A percentile compares a stretch with the other conserved stretches of the same genome.
Conservation (phyloP, 2,329 filamentous ascomycete genomes). For the Nothophaeocryptopus gaeumannii region DNA sequence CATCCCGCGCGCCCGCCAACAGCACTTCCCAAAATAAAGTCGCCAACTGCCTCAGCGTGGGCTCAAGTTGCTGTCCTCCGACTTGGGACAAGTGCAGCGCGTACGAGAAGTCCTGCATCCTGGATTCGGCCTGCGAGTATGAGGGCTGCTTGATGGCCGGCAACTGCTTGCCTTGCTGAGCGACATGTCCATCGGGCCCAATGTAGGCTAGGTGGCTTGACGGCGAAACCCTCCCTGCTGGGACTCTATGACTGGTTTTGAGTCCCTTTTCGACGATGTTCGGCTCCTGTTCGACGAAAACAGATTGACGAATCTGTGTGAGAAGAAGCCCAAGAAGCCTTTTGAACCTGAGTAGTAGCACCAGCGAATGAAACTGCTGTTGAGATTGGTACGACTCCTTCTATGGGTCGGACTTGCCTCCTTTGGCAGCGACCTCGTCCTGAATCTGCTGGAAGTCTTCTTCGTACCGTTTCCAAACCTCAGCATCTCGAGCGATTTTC, state of each 20-base stretch:
- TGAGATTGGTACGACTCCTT: too few relatives aligned
- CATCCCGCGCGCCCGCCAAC: not conserved
- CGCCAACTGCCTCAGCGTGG: not conserved
- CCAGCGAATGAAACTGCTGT: too few relatives aligned
- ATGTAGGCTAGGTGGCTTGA: too few relatives aligned
- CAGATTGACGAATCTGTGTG: too few relatives aligned
- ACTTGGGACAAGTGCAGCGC: slow-evolving; percentile 6
- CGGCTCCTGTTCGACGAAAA: too few relatives aligned
- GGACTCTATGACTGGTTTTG: too few relatives aligned
- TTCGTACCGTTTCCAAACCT: slow-evolving; percentile 55
- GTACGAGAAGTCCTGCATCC: slow-evolving; percentile 7
- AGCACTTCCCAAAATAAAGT: not conserved
- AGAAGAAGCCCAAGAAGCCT: too few relatives aligned
- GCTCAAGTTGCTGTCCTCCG: slow-evolving; percentile 7
- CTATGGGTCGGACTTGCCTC: not conserved
- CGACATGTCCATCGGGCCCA: not conserved
- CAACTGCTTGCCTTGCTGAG: slow-evolving; percentile 8
- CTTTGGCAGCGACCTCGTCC: slow-evolving; percentile 2
- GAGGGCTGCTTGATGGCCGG: slow-evolving; percentile 9
- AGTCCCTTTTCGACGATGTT: too few relatives aligned
- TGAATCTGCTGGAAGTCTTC: slow-evolving; percentile 19
- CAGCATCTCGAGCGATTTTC: slow-evolving; percentile 61
- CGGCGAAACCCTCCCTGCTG: too few relatives aligned
- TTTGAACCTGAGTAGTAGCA: too few relatives aligned
- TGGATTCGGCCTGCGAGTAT: slow-evolving; percentile 10